Conservation (phyloP, 305 asterid genomes). For the Solanum chacoense region DNA sequence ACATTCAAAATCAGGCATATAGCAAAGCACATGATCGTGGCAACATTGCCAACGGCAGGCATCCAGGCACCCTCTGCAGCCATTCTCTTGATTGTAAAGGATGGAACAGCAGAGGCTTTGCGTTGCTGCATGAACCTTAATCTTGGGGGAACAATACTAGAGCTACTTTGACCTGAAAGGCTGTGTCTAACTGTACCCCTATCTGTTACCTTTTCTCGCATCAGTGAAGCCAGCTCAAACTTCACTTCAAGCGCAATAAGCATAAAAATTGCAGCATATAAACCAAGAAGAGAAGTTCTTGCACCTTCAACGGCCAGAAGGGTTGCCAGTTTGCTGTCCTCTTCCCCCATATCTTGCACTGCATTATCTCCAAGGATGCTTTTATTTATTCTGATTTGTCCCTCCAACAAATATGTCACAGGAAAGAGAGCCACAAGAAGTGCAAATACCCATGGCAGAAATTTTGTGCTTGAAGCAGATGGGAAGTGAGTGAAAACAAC, state of each 20-base stretch:
- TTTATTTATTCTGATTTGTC: conserved; percentile 73
- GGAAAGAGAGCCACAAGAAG: conserved; percentile 97
- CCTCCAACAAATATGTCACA: conserved; percentile 89
- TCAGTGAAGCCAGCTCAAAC: conserved; percentile 85
- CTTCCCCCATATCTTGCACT: conserved; percentile 48
- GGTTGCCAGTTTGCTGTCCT: conserved; percentile 68
- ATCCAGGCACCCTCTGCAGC: conserved; percentile 98
- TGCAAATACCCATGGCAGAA: conserved; percentile 94
- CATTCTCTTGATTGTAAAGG: conserved; percentile 69
- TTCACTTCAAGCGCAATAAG: conserved; percentile 91
- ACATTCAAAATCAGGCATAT: conserved; percentile 83
- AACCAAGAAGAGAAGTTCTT: conserved; percentile 85
- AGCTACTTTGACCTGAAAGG: conserved; percentile 63
- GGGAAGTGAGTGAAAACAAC: conserved; percentile 97
- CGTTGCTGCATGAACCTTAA: conserved; percentile 94
- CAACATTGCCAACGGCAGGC: conserved; percentile 98
- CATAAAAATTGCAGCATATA: conserved; percentile 93
- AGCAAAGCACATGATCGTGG: conserved; percentile 85
- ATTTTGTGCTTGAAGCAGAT: conserved; percentile 88
- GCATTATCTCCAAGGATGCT: conserved; percentile 41
- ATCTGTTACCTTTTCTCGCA: conserved; percentile 58
- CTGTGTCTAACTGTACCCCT: conserved; percentile 63
- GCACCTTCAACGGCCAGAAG: conserved; percentile 94
- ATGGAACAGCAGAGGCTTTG: conserved; percentile 60
- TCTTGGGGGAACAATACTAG: conserved; percentile 56